These are phyloP conservation scores for Neurospora discreta DNA, from an alignment of 495 filamentous ascomycete genomes.

Conservation along the genomic window DNA sequence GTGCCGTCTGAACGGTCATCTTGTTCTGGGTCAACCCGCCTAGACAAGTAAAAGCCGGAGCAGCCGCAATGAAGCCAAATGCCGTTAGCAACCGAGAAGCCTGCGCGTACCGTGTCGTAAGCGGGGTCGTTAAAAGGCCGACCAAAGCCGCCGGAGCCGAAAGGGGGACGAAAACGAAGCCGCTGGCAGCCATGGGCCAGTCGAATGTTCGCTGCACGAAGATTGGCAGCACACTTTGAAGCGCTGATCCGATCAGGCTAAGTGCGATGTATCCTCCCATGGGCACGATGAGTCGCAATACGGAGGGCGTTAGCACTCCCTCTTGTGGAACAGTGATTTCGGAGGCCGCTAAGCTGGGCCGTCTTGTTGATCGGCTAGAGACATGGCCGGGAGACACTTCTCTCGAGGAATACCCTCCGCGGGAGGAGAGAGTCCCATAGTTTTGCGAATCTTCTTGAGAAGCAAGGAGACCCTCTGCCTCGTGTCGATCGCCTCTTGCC, in stretches of 20 bases:
- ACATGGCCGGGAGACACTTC: neutral
- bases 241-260: conserved; percentile 11
- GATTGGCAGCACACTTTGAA: conserved; percentile 17
- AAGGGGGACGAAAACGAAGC: conserved; percentile 13
- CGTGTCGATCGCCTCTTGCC: neutral
- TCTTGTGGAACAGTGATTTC: neutral
- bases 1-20: neutral
- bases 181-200: conserved; percentile 10
- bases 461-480: neutral
- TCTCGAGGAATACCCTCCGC: neutral
- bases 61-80: conserved; percentile 13
- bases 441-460: neutral
- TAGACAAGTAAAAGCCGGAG: conserved; percentile 12
- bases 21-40: conserved; percentile 1
- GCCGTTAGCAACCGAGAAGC: conserved; percentile 11
- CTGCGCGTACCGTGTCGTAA: conserved; percentile 8
- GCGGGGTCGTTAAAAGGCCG: conserved; percentile 7
- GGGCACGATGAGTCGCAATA: conserved; percentile 10
- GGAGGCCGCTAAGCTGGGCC: neutral
- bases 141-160: conserved; percentile 14
- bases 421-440: conserved; percentile 12
- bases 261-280: conserved; percentile 16
- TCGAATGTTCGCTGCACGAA: conserved; percentile 10
- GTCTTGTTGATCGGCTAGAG: neutral
- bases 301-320: neutral